phyloP scores from a whole-genome alignment of 805 yeast species.

The Candida ortonii region DNA sequence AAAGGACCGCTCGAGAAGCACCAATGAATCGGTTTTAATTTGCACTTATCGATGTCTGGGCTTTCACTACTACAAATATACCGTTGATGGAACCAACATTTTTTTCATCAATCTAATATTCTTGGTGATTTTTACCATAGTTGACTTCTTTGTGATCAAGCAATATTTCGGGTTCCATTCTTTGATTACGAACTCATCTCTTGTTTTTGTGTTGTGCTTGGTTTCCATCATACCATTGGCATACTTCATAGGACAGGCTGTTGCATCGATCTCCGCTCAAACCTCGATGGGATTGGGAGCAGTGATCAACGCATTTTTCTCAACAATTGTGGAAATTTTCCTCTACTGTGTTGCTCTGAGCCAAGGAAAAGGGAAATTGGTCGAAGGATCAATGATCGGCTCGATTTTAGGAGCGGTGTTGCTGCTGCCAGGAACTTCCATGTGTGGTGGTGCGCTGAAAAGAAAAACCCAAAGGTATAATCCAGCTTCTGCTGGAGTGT shows the following conservation, averaged over 20 bases:
- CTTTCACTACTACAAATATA: constrained; percentile 89
- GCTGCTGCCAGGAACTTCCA: constrained; percentile 87
- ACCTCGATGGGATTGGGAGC: constrained; percentile 99
- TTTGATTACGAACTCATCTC: constrained; percentile 56
- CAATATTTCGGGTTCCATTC: constrained; percentile 38
- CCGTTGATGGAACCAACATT: constrained; percentile 94
- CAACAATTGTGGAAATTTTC: constrained; percentile 91
- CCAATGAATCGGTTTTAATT: constrained; percentile 62
- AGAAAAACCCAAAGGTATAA: constrained; percentile 93
- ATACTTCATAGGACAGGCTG: constrained; percentile 97
- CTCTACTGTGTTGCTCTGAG: constrained; percentile 86
- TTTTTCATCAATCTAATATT: constrained; percentile 82
- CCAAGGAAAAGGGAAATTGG: constrained; percentile 82
- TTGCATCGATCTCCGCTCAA: constrained; percentile 98
- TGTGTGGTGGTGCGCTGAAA: constrained; percentile 95
- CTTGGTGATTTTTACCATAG: constrained; percentile 76
- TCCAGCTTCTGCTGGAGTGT: constrained; percentile 95
- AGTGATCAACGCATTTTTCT: constrained; percentile 94
- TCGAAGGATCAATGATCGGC: constrained; percentile 95
- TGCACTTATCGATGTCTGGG: constrained; percentile 95
- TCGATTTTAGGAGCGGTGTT: constrained; percentile 90
- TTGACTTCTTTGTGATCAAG: constrained; percentile 67
- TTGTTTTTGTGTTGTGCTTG: constrained; percentile 72
- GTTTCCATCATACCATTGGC: constrained; percentile 90
- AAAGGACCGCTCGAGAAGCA: constrained; percentile 28